Conservation (phyloP, 148 eudicot species). For the Suaeda aralocaspica region DNA sequence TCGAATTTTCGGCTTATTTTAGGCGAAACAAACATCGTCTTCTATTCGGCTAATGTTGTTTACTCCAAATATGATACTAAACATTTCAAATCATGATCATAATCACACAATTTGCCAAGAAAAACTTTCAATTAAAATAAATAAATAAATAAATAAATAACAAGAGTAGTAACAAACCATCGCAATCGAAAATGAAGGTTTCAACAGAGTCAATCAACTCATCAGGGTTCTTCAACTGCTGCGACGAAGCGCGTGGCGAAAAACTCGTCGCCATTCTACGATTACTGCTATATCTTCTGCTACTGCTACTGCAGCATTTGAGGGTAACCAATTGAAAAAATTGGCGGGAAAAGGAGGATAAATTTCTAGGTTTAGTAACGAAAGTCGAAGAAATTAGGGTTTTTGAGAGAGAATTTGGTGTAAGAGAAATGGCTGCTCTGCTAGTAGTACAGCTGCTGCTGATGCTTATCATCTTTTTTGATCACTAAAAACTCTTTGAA, state of each 20-base stretch:
- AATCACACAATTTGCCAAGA: neutral
- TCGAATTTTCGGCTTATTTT: too few relatives aligned
- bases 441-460: conserved; percentile 1
- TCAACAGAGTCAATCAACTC: conserved; percentile 76
- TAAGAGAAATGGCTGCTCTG: conserved; percentile 10
- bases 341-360: conserved; percentile 22
- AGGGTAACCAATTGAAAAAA: conserved; percentile 16
- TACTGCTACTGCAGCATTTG: conserved; percentile 10
- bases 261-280: conserved; percentile 26
- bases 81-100: neutral
- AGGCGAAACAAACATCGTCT: too few relatives aligned
- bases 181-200: conserved; percentile 88
- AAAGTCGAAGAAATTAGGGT: conserved; percentile 27
- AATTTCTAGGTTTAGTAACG: conserved; percentile 16
- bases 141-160: neutral
- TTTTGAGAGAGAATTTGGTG: conserved; percentile 19
- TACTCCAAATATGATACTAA: neutral
- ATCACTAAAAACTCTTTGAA: neutral
- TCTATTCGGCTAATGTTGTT: too few relatives aligned
- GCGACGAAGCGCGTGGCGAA: conserved; percentile 46
- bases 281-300: neutral
- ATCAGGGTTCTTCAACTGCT: conserved; percentile 57
- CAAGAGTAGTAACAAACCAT: conserved; percentile 39
- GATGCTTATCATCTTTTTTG: conserved; percentile 17
- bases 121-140: neutral